These are phyloP conservation scores for Chaetoceros muelleri DNA, from an alignment of 108 stramenopile species.

Conservation along the genomic window DNA sequence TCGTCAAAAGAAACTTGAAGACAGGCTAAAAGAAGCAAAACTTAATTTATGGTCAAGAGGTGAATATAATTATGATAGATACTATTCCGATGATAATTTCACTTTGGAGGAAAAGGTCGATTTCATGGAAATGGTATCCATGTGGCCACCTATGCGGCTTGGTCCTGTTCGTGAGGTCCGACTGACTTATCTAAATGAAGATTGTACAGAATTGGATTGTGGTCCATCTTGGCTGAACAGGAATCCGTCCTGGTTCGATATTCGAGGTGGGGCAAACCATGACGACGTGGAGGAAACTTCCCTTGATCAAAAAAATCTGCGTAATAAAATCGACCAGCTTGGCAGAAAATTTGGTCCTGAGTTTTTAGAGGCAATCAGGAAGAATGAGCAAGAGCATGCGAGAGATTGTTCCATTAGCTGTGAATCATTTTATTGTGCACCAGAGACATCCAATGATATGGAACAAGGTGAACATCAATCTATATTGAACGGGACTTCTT, in stretches of 20 bases:
- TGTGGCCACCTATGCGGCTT: slow-evolving; percentile 13
- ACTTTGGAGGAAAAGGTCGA: background rate
- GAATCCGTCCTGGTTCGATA: slow-evolving; percentile 1
- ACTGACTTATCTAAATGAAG: slow-evolving; percentile 1
- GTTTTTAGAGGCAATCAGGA: slow-evolving; percentile 24
- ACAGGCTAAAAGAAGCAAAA: slow-evolving; percentile 16
- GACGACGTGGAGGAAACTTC: background rate
- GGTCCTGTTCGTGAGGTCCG: slow-evolving; percentile 26
- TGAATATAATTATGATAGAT: slow-evolving; percentile 19
- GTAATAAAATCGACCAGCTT: slow-evolving; percentile 22
- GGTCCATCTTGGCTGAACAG: background rate
- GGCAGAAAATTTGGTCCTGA: slow-evolving; percentile 24
- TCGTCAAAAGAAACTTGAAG: background rate
- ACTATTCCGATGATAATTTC: background rate
- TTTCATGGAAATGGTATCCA: slow-evolving; percentile 3
- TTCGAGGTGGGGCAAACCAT: slow-evolving; percentile 13
- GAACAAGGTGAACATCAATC: slow-evolving; percentile 2
- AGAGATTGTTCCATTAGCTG: slow-evolving; percentile 43
- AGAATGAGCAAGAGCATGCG: slow-evolving; percentile 35
- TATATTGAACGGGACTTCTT: slow-evolving; percentile 13
- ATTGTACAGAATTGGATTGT: slow-evolving; percentile 1
- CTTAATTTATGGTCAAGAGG: slow-evolving; percentile 38
- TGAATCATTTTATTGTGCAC: slow-evolving; percentile 43
- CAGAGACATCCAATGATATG: slow-evolving; percentile 7
- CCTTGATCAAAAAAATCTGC: too few relatives aligned